Conservation (phyloP, 257 asterid species). For the Catharanthus roseus region DNA sequence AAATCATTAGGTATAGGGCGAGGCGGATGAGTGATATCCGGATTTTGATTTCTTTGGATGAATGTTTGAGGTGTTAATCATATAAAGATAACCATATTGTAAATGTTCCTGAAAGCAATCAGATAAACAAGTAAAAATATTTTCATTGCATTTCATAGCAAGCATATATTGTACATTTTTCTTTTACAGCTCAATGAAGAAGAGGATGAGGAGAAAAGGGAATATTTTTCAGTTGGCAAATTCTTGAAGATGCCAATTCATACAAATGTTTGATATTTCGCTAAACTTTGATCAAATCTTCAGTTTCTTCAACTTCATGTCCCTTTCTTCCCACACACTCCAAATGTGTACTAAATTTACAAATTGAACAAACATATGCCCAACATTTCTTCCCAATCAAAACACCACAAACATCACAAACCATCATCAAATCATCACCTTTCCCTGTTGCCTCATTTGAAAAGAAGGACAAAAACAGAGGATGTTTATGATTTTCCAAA, state of each 20-base stretch:
- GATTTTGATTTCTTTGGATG: too few relatives aligned
- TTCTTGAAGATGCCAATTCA: neutral
- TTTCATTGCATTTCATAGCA: too few relatives aligned
- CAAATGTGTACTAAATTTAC: conserved; percentile 29
- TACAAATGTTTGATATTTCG: neutral
- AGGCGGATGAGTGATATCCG: too few relatives aligned
- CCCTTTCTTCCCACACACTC: conserved; percentile 27
- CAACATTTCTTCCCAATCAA: conserved; percentile 26
- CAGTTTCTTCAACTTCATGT: neutral
- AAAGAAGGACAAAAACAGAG: conserved; percentile 20
- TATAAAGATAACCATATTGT: too few relatives aligned
- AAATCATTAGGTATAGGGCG: too few relatives aligned
- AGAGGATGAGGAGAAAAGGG: too few relatives aligned
- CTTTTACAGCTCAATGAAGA: too few relatives aligned
- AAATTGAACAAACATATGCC: conserved; percentile 35
- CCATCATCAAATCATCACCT: neutral
- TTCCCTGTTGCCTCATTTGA: neutral
- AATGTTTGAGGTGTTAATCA: too few relatives aligned
- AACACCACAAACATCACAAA: conserved; percentile 28
- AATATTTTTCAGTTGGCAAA: too few relatives aligned
- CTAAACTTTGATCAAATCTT: neutral
- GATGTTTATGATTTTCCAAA: conserved; percentile 35
- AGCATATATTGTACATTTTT: too few relatives aligned
- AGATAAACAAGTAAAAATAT: too few relatives aligned
- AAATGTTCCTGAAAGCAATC: too few relatives aligned